phyloP scores from a whole-genome alignment of 2,329 filamentous ascomycete species.

The Xylariaceae sp. region DNA sequence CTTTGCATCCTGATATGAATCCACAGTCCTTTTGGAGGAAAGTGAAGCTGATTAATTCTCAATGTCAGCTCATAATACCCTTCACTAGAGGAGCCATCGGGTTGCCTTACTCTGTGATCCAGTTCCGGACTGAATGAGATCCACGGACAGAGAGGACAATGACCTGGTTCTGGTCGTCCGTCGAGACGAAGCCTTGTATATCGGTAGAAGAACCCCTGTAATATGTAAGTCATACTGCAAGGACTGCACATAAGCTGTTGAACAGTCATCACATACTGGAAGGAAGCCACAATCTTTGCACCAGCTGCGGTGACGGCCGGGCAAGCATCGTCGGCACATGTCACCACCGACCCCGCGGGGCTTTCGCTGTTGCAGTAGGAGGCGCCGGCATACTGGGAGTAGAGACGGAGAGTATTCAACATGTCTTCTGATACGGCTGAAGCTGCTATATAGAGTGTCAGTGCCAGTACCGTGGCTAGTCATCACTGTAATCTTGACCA shows the following conservation, averaged over 20 bases:
- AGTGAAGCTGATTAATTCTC: slow-evolving; percentile 31
- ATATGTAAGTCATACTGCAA: slow-evolving; percentile 11
- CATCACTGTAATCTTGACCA: neutral
- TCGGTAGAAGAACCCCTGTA: slow-evolving; percentile 38
- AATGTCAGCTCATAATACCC: neutral
- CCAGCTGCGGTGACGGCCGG: slow-evolving; percentile 38
- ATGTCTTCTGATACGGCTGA: slow-evolving; percentile 27
- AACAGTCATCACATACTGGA: neutral
- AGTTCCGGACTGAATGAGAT: slow-evolving; percentile 54
- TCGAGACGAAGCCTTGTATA: slow-evolving; percentile 46
- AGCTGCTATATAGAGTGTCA: slow-evolving; percentile 25
- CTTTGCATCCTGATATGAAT: slow-evolving; percentile 41
- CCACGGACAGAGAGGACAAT: slow-evolving; percentile 60
- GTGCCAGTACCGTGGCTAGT: neutral
- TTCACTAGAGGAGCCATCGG: neutral
- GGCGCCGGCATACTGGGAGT: slow-evolving; percentile 46
- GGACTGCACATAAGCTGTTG: neutral
- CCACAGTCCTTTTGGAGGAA: slow-evolving; percentile 35
- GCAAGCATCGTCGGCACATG: slow-evolving; percentile 41
- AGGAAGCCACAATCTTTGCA: slow-evolving; percentile 39
- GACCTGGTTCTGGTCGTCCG: slow-evolving; percentile 42
- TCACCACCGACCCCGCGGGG: slow-evolving; percentile 34
- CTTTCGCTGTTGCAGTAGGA: slow-evolving; percentile 48
- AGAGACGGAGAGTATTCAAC: slow-evolving; percentile 38
- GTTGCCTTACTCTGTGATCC: slow-evolving; percentile 46